These are phyloP conservation scores for Psilocybe subaeruginosa DNA, from an alignment of 768 basidiomycete genomes.

Conservation along the genomic window DNA sequence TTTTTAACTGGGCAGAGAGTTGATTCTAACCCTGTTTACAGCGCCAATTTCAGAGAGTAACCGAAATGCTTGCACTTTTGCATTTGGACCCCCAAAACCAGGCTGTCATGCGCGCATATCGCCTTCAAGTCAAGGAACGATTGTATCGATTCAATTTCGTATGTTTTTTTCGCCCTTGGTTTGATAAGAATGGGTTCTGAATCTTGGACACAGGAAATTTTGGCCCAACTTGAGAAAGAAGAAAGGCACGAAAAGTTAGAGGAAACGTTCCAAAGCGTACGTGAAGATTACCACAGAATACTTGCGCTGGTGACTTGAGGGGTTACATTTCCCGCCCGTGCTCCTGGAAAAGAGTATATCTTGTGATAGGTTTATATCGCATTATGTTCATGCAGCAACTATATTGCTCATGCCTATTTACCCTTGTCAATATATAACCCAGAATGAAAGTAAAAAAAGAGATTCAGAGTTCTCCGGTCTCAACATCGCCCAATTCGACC, in stretches of 20 bases:
- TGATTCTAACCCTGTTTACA: constrained; percentile 31
- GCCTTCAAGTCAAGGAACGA: constrained; percentile 93
- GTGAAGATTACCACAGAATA: constrained; percentile 84
- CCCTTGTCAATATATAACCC: constrained; percentile 1
- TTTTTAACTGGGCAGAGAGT: constrained; percentile 16
- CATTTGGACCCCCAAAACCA: constrained; percentile 67
- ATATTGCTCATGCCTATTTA: neutral
- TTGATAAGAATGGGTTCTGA: too few relatives aligned
- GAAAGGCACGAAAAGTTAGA: constrained; percentile 89
- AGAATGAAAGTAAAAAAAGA: neutral
- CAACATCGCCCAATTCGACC: constrained; percentile 11
- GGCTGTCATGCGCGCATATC: constrained; percentile 62
- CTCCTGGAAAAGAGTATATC: neutral
- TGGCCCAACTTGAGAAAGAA: constrained; percentile 84
- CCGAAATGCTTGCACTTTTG: constrained; percentile 88
- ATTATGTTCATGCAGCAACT: constrained; percentile 6
- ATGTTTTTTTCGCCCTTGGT: constrained; percentile 25
- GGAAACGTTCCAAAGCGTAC: constrained; percentile 89
- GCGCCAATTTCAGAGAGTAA: constrained; percentile 92
- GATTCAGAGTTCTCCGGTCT: constrained; percentile 18
- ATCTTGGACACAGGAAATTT: constrained; percentile 64
- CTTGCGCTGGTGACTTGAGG: constrained; percentile 51
- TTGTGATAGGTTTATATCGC: neutral
- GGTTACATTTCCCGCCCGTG: neutral
- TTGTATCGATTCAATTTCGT: constrained; percentile 96